Conservation (phyloP, 2,329 filamentous ascomycete species). For the Drechslera avenae region DNA sequence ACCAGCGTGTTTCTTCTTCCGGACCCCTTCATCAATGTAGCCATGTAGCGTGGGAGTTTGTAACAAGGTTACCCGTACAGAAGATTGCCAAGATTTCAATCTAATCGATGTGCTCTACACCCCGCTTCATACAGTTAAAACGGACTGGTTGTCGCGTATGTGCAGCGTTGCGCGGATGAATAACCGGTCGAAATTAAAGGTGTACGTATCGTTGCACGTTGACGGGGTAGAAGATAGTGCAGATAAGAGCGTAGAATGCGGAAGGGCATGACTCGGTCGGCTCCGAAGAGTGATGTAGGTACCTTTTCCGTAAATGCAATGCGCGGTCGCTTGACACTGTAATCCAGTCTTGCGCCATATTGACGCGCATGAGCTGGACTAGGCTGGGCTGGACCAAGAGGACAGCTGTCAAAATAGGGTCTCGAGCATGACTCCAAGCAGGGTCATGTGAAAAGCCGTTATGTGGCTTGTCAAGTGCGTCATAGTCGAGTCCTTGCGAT, state of each 20-base stretch:
- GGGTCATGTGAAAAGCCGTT: neutral
- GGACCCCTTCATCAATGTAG: conserved; percentile 7
- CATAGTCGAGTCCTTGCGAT: conserved; percentile 3
- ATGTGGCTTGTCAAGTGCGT: conserved; percentile 2
- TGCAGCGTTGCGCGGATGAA: conserved; percentile 8
- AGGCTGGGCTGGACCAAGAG: neutral
- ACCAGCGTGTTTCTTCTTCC: neutral
- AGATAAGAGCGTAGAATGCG: conserved; percentile 4
- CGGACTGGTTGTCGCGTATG: neutral
- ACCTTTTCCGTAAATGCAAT: neutral
- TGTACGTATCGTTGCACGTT: conserved; percentile 4
- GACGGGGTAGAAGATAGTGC: neutral
- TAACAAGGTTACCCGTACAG: too few species aligned
- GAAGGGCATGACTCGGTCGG: neutral
- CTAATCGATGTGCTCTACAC: too few species aligned
- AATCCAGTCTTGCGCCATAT: neutral
- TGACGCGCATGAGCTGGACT: conserved; percentile 4
- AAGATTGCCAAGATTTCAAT: too few species aligned
- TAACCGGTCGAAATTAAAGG: conserved; percentile 7
- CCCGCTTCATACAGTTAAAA: too few species aligned
- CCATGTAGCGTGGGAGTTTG: too few species aligned
- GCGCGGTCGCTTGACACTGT: conserved; percentile 3
- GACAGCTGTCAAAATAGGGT: conserved; percentile 4
- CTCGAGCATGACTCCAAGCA: too few species aligned
- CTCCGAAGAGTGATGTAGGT: conserved; percentile 1